Base-by-base conservation (phyloP, 1,139 yeast species). In the Taiozyma onychis region DNA sequence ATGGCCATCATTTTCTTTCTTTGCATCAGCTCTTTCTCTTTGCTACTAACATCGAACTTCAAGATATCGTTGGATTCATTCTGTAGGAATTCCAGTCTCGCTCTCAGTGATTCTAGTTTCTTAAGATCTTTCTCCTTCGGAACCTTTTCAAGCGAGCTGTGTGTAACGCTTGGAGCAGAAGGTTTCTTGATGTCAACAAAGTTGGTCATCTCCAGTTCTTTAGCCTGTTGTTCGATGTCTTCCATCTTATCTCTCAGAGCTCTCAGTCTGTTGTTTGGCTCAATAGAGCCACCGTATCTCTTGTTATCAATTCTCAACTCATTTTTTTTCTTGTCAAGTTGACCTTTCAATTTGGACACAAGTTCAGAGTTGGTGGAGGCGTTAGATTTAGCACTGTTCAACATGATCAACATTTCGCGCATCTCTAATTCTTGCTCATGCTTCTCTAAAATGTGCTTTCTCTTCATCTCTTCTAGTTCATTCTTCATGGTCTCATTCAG, bases 401-500 rank as follows among this genome's bases (percentile, higher is more conserved):
- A 69, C 74, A 87, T 77, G 49, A 91, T 76, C 51, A 88, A 73
- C 66, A 93, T 77, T 65, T 91, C 97, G 52, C 98, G 77, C 77
- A 88, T 81, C 67, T 91, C 97, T 32, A 87, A 73, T 64, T 91
- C 98, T 61, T 86, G 95, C 57, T 85, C 85, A 64, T 90, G 97
- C 60, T 88, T 84, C 57, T 88, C 96, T 18, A 78, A 65, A 45
- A 88, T 73, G 60, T 88, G 86, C 58, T 80, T 82, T 47, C 81
- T 75, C 63, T 86, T 85, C 50, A 85, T 64, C 35, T 85, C 95
- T 44, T 84, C 87, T 43, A 89, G 69, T 57, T 91, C 96, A 11
- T 70, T 68, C 39, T 79, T 76, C 47, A 88, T 70, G 44, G 80
- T 83, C 44, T 81, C 84, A 51, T 85, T 83, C 51, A 83, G 74